Percentiles rank a stretch among this genome's conserved stretches.
These are phyloP conservation scores for Amanita rimosa DNA, from an alignment of 768 basidiomycete species.

Conservation along the genomic window DNA sequence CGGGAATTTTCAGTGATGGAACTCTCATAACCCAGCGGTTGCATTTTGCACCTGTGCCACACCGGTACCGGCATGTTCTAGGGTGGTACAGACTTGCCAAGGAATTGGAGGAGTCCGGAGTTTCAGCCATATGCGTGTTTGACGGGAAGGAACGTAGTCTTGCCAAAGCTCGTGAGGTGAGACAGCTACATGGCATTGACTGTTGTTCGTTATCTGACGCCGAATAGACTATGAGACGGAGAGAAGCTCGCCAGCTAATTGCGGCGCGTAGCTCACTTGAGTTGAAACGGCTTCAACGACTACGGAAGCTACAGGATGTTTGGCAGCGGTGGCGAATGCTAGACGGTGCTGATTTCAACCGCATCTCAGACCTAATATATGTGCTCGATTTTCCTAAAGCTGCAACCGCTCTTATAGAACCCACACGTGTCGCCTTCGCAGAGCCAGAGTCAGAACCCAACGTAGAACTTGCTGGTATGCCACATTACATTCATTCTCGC, in stretches of 20 bases:
- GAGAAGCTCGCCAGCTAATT: conserved; percentile 34
- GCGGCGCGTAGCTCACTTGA: conserved; percentile 48
- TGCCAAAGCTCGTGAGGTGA: conserved; percentile 67
- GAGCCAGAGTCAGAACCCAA: not conserved
- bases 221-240: conserved; percentile 43
- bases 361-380: conserved; percentile 1
- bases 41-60: conserved; percentile 58
- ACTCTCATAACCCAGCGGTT: conserved; percentile 79
- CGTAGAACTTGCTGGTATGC: not conserved
- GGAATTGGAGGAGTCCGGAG: conserved; percentile 45
- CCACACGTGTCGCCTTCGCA: not conserved
- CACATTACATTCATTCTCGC: not conserved
- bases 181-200: conserved; percentile 8
- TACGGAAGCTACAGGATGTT: conserved; percentile 30
- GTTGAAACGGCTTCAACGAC: conserved; percentile 40
- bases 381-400: not conserved
- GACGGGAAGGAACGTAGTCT: conserved; percentile 57
- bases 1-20: conserved; percentile 47
- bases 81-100: conserved; percentile 66
- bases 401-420: not conserved
- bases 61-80: conserved; percentile 58
- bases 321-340: conserved; percentile 27
- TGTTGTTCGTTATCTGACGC: not conserved
- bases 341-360: conserved; percentile 6
- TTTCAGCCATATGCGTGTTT: conserved; percentile 67